phyloP scores from a whole-genome alignment of 306 rosid genomes.

The Quercus cerris region DNA sequence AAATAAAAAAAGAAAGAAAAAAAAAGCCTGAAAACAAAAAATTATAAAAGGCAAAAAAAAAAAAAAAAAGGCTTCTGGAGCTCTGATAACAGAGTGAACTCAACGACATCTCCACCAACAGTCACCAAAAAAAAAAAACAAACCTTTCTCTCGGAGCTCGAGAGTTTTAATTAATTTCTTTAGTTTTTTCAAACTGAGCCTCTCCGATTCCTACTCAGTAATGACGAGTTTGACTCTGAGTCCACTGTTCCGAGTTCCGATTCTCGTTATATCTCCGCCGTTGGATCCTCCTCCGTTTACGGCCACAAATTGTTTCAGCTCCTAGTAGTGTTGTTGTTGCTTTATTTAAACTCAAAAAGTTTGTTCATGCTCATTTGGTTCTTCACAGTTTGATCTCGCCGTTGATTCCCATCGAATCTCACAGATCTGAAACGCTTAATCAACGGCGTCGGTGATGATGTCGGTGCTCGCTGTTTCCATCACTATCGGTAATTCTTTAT shows the following conservation, averaged over 20 bases:
- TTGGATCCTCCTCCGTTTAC: constrained; percentile 35
- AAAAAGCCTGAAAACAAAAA: neutral
- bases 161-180: neutral
- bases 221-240: constrained; percentile 40
- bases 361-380: constrained; percentile 13
- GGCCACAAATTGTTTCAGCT: constrained; percentile 17
- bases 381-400: constrained; percentile 27
- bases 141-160: neutral
- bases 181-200: neutral
- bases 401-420: constrained; percentile 36
- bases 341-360: neutral
- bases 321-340: constrained; percentile 27
- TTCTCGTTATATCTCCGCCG: constrained; percentile 12
- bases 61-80: constrained; percentile 18
- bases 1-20: neutral
- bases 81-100: constrained; percentile 16
- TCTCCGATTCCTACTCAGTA: constrained; percentile 30
- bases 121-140: neutral
- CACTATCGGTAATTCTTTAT: constrained; percentile 30
- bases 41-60: neutral
- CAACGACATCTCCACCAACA: constrained; percentile 25
- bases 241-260: constrained; percentile 18
- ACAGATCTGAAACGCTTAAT: constrained; percentile 54
- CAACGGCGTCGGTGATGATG: constrained; percentile 67
- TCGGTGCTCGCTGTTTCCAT: constrained; percentile 37